Percentiles rank a stretch among this genome's conserved stretches.
Conservation (phyloP, 306 rosid genomes). For the Vicia faba region DNA sequence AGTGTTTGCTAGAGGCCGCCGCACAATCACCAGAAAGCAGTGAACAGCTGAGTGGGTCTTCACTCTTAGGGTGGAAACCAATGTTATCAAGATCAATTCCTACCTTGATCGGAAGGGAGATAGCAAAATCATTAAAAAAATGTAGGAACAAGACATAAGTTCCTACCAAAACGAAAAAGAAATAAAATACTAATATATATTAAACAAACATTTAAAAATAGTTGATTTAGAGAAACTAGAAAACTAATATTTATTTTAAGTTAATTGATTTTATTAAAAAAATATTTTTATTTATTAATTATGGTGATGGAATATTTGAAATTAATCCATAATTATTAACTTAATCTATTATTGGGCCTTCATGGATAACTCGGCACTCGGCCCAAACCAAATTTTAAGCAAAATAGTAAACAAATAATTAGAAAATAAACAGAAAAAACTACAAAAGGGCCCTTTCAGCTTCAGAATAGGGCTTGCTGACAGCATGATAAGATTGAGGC, state of each 20-base stretch:
- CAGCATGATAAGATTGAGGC: constrained; percentile 4
- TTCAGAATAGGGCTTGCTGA: background rate
- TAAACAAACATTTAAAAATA: background rate
- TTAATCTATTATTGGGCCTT: background rate
- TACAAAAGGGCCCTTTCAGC: background rate
- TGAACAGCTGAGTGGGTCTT: background rate
- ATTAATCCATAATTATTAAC: background rate
- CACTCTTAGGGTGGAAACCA: background rate
- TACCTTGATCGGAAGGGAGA: constrained; percentile 13
- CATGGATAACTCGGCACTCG: background rate
- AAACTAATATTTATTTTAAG: background rate
- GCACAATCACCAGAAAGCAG: background rate
- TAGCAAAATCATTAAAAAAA: background rate
- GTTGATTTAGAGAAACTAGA: background rate
- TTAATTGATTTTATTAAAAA: background rate
- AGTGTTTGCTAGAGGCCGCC: background rate
- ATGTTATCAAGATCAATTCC: background rate
- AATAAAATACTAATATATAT: background rate
- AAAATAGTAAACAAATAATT: background rate
- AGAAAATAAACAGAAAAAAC: constrained; percentile 4
- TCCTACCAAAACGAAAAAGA: background rate
- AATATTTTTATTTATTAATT: background rate
- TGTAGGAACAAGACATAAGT: background rate
- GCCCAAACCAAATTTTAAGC: constrained; percentile 1
- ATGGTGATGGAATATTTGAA: background rate